These are phyloP conservation scores for Lolium perenne DNA, from an alignment of 176 grass and related monocot species.

Conservation along the genomic window DNA sequence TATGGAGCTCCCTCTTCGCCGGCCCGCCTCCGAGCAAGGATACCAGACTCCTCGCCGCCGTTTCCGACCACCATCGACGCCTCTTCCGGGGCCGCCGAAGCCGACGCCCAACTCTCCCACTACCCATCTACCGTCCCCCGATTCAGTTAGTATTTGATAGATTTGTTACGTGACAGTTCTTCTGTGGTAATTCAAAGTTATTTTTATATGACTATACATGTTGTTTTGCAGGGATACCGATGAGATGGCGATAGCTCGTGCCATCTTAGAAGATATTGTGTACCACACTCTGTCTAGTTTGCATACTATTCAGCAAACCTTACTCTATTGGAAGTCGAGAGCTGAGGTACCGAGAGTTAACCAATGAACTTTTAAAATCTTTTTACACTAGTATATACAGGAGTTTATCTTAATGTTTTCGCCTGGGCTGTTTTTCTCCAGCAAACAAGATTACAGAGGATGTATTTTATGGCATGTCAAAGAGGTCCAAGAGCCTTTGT, in stretches of 20 bases:
- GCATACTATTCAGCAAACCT: conserved; percentile 79
- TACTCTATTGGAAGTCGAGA: conserved; percentile 77
- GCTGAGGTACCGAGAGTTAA: conserved; percentile 27
- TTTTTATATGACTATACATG: background rate
- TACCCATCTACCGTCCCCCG: conserved; percentile 21
- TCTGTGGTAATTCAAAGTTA: background rate
- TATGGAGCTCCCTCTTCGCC: conserved; percentile 41
- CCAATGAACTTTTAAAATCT: no score
- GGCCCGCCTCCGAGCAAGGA: conserved; percentile 29
- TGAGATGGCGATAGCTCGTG: conserved; percentile 53
- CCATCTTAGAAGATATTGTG: conserved; percentile 74
- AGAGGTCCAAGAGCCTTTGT: no score
- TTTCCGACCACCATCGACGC: conserved; percentile 36
- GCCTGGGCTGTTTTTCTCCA: no score
- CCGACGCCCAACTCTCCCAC: conserved; percentile 32
- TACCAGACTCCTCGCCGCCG: conserved; percentile 30
- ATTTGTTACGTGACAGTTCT: background rate
- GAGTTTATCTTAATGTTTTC: no score
- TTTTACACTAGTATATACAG: no score
- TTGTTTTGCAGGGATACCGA: conserved; percentile 53
- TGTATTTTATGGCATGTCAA: no score
- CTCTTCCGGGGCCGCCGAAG: conserved; percentile 33
- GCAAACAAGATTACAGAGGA: no score
- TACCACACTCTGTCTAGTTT: conserved; percentile 59
- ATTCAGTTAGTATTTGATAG: background rate